A percentile compares a stretch with the other conserved stretches of the same genome.
Conservation (phyloP, 345 rosid species). For the Chamaenerion angustifolium region DNA sequence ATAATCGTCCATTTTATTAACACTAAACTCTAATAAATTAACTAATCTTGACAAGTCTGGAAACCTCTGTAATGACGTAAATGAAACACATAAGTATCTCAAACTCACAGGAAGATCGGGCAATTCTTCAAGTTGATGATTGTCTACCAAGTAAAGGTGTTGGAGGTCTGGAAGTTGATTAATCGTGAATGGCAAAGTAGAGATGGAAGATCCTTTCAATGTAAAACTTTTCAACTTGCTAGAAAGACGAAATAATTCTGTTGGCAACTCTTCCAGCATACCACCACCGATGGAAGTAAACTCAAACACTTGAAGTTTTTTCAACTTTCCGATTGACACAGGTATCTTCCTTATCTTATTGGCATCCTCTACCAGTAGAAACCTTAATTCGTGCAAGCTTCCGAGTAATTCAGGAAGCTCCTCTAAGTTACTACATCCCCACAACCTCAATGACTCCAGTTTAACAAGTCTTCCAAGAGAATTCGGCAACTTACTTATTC, state of each 20-base stretch:
- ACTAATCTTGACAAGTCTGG: no score
- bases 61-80: conserved; percentile 1
- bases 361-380: neutral
- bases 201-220: neutral
- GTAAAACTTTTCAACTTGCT: neutral
- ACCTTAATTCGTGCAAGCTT: neutral
- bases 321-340: neutral
- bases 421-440: neutral
- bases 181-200: conserved; percentile 1
- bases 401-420: conserved; percentile 8
- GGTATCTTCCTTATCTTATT: conserved; percentile 2
- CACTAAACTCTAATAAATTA: no score
- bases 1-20: no score
- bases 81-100: neutral
- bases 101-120: conserved; percentile 5
- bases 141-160: neutral
- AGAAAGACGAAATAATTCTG: neutral
- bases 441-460: neutral
- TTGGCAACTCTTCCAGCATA: conserved; percentile 1
- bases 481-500: neutral
- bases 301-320: neutral
- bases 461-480: no score
- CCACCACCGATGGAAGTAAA: no score
- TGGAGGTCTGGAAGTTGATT: neutral
- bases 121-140: conserved; percentile 3